Base-by-base conservation (phyloP, 352 stramenopile species). In the Paralagenidium karlingii region DNA sequence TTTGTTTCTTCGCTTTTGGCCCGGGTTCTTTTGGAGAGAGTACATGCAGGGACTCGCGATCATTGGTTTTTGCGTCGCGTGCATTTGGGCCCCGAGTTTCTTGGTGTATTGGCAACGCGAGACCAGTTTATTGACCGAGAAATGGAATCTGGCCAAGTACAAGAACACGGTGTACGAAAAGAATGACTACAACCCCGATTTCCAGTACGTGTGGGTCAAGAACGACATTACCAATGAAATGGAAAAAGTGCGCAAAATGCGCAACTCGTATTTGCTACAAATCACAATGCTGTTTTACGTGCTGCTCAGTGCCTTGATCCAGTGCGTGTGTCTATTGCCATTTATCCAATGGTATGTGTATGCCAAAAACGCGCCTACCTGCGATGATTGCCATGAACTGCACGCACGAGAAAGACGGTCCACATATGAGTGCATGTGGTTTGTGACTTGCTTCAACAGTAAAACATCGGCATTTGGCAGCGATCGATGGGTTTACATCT, bases 291-390 rank as follows among this genome's bases (percentile, higher is more conserved):
- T 92, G 25, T 62, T 80, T n/a, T 92, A 81, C 34, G 73, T 92
- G 33, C 36, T 86, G 2, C 21, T 85, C 7, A 82, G 66, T 15
- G 74, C 77, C 0, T 21, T 86, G 8, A 63, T 92, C 39, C 78
- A 92, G 52, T 87, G 75, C 21, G 34, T 92, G 12, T 92, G 64
- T 46, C 62, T 88, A 21, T 58, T 92, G 37, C 78, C 78, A 32
- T 92, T 92, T 32, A 88, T 92, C 30, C 78, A 92, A 51, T 92
- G 78, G 78, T 92, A 92, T 34, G 75, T 92, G 25, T 89, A 87
- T 40, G 75, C 78, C 30, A 92, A 92, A 55, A 88, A 88, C 22
- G 78, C 75, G 5, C 68, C 76, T 0, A 68, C 66, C 24, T 92
- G 78, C 37, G 49, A 63, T 25, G 58, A 59, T 8, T 92, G 78